Conservation (phyloP, 169 alveolate genomes). For the Cryptosporidium canis region DNA sequence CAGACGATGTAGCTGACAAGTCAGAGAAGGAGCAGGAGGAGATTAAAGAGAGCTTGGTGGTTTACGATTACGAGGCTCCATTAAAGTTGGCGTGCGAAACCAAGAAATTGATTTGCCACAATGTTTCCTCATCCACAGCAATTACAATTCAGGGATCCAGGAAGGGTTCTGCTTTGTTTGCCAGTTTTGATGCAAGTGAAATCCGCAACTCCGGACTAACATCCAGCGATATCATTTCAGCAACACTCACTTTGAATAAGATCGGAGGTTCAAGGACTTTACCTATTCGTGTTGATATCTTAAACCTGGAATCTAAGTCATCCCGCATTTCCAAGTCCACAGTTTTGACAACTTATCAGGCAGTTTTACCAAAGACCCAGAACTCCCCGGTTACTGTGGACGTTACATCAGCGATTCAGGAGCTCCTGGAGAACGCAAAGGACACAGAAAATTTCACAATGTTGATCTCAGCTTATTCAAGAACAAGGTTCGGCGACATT, state of each 20-base stretch:
- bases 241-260: constrained; percentile 2
- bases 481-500: constrained; percentile 58
- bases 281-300: constrained; percentile 55
- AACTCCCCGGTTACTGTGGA: constrained; percentile 39
- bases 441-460: constrained; percentile 1
- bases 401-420: constrained; percentile 1
- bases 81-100: constrained; percentile 32
- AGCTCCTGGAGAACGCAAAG: not conserved
- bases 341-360: constrained; percentile 20
- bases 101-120: constrained; percentile 36
- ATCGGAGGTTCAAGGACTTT: constrained; percentile 57
- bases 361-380: constrained; percentile 36
- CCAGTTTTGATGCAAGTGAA: constrained; percentile 14
- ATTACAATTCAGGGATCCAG: constrained; percentile 69
- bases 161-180: constrained; percentile 42
- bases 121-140: constrained; percentile 15
- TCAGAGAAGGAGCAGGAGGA: not conserved
- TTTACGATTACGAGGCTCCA: constrained; percentile 22
- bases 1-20: not conserved
- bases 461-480: constrained; percentile 54
- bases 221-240: constrained; percentile 25
- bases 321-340: constrained; percentile 47
- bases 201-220: not conserved
- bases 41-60: not conserved
- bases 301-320: constrained; percentile 11